Conservation (phyloP, 495 filamentous ascomycete genomes). For the Neurospora sp. region DNA sequence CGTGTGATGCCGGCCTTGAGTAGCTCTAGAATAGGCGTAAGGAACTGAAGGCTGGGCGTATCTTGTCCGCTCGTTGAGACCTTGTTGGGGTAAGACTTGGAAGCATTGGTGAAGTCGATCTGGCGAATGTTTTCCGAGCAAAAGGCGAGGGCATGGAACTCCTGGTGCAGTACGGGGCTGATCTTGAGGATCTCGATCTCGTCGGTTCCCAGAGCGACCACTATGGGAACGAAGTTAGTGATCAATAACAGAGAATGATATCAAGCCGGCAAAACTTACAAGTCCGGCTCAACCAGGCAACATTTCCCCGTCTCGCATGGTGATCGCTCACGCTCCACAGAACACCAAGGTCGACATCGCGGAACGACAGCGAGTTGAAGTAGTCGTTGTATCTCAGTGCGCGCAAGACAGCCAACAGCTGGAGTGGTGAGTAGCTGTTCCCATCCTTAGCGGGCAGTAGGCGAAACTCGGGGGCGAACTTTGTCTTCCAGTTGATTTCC, state of each 20-base stretch:
- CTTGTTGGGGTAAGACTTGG: slow-evolving; percentile 8
- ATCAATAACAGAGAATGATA: not conserved
- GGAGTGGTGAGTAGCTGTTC: slow-evolving; percentile 55
- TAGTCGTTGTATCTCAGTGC: slow-evolving; percentile 87
- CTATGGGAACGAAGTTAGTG: slow-evolving; percentile 10
- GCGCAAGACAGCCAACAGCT: slow-evolving; percentile 78
- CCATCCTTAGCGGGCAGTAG: slow-evolving; percentile 58
- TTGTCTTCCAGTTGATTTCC: slow-evolving; percentile 62
- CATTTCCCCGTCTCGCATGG: slow-evolving; percentile 12
- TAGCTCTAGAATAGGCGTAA: slow-evolving; percentile 22
- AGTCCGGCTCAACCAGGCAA: slow-evolving; percentile 22
- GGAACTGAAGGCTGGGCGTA: slow-evolving; percentile 16
- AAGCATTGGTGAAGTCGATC: slow-evolving; percentile 33
- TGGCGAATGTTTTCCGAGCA: slow-evolving; percentile 34
- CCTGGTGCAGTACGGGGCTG: slow-evolving; percentile 34
- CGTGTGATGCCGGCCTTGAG: slow-evolving; percentile 19
- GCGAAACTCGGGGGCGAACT: slow-evolving; percentile 74
- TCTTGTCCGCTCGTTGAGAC: not conserved
- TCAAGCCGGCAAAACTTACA: slow-evolving; percentile 9
- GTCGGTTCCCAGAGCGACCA: slow-evolving; percentile 16
- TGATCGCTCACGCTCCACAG: slow-evolving; percentile 27
- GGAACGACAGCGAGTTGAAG: slow-evolving; percentile 78
- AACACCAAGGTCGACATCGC: slow-evolving; percentile 51
- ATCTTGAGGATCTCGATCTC: slow-evolving; percentile 28
- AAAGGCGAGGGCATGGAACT: slow-evolving; percentile 38